Percentiles rank a stretch among this genome's conserved stretches.
These are phyloP conservation scores for Geotrichum phurueaensis DNA, from an alignment of 1,139 yeast genomes.

Conservation along the genomic window DNA sequence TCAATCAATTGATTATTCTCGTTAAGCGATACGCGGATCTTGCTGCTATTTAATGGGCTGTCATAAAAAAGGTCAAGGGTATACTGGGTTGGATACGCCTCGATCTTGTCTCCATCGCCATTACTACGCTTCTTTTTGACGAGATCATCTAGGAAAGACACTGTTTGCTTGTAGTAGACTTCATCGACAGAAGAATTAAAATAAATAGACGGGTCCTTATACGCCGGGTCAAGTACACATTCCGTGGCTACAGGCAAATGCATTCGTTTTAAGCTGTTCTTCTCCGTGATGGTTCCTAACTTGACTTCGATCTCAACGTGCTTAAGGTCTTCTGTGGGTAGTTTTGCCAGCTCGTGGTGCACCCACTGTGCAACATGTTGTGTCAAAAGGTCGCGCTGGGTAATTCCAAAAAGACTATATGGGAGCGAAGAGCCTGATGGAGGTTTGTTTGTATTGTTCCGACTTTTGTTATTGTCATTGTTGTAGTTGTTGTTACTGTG, in stretches of 20 bases:
- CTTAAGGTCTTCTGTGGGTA: conserved; percentile 73
- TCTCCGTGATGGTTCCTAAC: conserved; percentile 70
- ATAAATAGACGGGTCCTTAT: conserved; percentile 48
- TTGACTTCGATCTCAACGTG: conserved; percentile 76
- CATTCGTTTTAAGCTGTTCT: conserved; percentile 56
- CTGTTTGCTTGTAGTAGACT: conserved; percentile 57
- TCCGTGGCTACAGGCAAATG: conserved; percentile 73
- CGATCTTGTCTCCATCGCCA: conserved; percentile 7
- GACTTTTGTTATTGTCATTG: background rate
- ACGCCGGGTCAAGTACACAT: conserved; percentile 53
- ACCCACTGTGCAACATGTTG: background rate
- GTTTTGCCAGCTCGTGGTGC: conserved; percentile 20
- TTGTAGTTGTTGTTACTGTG: background rate
- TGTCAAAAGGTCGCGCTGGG: background rate
- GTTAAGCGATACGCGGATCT: conserved; percentile 30
- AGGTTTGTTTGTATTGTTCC: background rate
- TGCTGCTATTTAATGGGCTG: conserved; percentile 35
- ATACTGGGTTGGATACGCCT: conserved; percentile 11
- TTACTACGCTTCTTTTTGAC: conserved; percentile 11
- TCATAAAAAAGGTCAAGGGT: conserved; percentile 22
- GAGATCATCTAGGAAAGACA: conserved; percentile 48
- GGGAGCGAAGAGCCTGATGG: conserved; percentile 17
- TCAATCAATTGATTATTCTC: conserved; percentile 40
- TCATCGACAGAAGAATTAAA: conserved; percentile 70
- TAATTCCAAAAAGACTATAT: conserved; percentile 54